Base-by-base conservation (phyloP, 805 yeast species). In the Schizosaccharomyces lindneri region DNA sequence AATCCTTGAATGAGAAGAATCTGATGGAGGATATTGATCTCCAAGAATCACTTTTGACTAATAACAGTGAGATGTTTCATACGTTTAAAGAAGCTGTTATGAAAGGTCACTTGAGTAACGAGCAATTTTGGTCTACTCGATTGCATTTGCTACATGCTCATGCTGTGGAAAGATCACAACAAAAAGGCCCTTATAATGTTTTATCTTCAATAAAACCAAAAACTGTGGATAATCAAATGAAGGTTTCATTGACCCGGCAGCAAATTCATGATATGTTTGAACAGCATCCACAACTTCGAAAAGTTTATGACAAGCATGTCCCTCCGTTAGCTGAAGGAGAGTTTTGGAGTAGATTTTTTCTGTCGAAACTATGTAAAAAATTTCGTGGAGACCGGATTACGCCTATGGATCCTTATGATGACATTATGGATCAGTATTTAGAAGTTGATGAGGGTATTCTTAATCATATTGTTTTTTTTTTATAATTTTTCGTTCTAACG, bases 331-430 rank as follows among this genome's bases (percentile, higher is more conserved):
- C 80, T 59, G 97, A 93, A 70, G 89, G 90, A 55, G 95, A 85
- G 68, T 93, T 93, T 67, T 93, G 98, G 98, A 87, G 95, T 11
- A 75, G 97, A 64, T 93, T 93, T 68, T 93, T 93, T 76, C 83
- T 87, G 67, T 88, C 97, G 0, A 84, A 87, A 67, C 73, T 93
- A 64, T 93, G 89, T 68, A 77, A 96, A 65, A 80, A 88, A 67
- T 74, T 93, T 43, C 78, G 95, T 69, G 98, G 98, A 63, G 97
- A 93, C 68, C 82, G 81, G 65, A 79, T 87, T 61, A 81, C 82
- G 67, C 72, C 79, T 2, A 83, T 80, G 68, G 87, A 86, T 64
- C 78, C 95, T 64, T 88, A 93, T 61, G 97, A 93, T 71, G 78
- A 82, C 4, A 77, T 88, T 5, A 75, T 93, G 63, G 98, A 93